phyloP scores from a whole-genome alignment of 2,329 filamentous ascomycete species.

The Rosellinia necatrix region DNA sequence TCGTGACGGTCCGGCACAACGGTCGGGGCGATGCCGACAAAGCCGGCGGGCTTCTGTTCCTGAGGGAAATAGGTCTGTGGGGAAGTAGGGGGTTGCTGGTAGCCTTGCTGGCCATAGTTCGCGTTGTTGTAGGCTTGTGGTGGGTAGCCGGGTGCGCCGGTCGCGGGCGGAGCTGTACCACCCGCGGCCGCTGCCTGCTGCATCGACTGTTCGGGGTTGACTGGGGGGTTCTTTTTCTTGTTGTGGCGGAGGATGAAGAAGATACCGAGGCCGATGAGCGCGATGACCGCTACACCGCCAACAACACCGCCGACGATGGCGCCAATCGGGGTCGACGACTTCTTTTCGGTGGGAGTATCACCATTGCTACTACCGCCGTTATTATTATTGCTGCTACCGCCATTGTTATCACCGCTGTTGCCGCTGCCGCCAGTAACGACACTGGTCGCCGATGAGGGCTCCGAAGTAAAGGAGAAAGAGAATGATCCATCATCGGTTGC shows the following conservation, averaged over 20 bases:
- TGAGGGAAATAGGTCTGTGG: slow-evolving; percentile 29
- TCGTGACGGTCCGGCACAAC: slow-evolving; percentile 33
- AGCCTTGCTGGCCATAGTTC: slow-evolving; percentile 29
- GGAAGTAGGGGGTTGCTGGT: slow-evolving; percentile 22
- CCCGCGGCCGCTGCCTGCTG: slow-evolving; percentile 20
- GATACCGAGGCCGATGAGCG: slow-evolving; percentile 45
- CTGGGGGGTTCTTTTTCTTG: slow-evolving; percentile 37
- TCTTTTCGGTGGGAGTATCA: slow-evolving; percentile 3
- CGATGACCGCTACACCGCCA: slow-evolving; percentile 50
- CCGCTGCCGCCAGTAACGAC: not conserved
- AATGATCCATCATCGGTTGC: slow-evolving; percentile 6
- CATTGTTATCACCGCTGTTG: not conserved
- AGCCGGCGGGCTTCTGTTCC: slow-evolving; percentile 35
- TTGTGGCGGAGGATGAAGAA: slow-evolving; percentile 49
- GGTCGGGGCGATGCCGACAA: slow-evolving; percentile 27
- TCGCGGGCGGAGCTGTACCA: not conserved
- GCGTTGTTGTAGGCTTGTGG: slow-evolving; percentile 29
- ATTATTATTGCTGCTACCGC: not conserved
- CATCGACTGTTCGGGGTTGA: slow-evolving; percentile 19
- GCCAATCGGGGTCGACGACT: slow-evolving; percentile 42
- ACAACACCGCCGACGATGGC: slow-evolving; percentile 54
- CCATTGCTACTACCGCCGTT: not conserved
- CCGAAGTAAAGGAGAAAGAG: slow-evolving; percentile 10
- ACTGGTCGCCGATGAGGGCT: slow-evolving; percentile 13
- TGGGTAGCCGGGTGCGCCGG: slow-evolving; percentile 16